Evolutionary conservation across 306 rosid species (phyloP).

Genomic region (Leucaena leucocephala): DNA sequence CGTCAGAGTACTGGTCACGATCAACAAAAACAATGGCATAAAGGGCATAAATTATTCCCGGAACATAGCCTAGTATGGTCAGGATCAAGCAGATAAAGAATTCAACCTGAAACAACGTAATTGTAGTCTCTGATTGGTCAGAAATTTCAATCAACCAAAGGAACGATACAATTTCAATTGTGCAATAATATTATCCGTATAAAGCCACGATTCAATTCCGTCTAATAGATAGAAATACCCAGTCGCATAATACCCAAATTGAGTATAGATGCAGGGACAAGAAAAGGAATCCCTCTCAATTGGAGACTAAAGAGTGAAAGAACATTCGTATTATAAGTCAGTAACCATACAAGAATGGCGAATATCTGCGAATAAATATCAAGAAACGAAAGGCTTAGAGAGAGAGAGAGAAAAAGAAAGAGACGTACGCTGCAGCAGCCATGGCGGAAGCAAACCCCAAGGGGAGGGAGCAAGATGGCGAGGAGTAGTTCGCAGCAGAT

Average conservation of each 20-base stretch:
- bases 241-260: background rate
- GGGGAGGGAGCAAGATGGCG: slow-evolving; percentile 56
- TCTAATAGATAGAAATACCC: background rate
- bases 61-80: slow-evolving; percentile 64
- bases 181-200: background rate
- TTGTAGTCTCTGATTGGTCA: background rate
- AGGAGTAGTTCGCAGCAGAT: slow-evolving; percentile 53
- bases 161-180: background rate
- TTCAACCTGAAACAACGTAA: slow-evolving; percentile 48
- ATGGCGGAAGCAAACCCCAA: slow-evolving; percentile 61
- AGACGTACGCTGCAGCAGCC: slow-evolving; percentile 66
- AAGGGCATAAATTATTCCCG: slow-evolving; percentile 72
- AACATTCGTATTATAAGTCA: background rate
- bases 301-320: background rate
- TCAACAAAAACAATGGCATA: slow-evolving; percentile 59
- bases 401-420: background rate
- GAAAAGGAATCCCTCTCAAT: background rate
- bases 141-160: background rate
- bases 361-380: background rate
- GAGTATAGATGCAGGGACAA: background rate
- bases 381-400: background rate
- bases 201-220: background rate
- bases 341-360: background rate
- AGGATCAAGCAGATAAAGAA: slow-evolving; percentile 63
- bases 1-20: slow-evolving; percentile 65